Evolutionary conservation across 2,329 filamentous ascomycete species (phyloP).

Genomic region (Blumeriella jaapii): DNA sequence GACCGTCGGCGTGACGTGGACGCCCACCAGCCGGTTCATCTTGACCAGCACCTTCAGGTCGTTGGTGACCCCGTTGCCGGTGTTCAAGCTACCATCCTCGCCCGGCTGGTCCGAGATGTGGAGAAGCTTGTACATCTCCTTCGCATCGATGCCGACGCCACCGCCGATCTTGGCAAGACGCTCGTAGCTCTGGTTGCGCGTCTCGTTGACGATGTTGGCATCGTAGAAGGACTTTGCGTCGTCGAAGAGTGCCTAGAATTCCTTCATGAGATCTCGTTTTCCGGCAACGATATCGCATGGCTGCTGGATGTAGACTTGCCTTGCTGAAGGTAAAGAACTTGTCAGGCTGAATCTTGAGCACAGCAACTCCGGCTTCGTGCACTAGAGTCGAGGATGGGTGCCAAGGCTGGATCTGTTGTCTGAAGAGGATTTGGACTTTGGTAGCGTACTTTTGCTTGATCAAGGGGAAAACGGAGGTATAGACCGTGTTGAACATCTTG

Average conservation of each 20-base stretch:
- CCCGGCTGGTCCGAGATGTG: conserved; percentile 55
- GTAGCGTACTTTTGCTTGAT: conserved; percentile 47
- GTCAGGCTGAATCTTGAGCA: conserved; percentile 54
- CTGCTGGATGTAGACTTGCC: conserved; percentile 6
- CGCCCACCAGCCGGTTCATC: conserved; percentile 63
- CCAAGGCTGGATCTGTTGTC: conserved; percentile 90
- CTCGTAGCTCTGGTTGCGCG: conserved; percentile 71
- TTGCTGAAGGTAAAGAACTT: conserved; percentile 72
- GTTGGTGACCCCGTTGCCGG: conserved; percentile 70
- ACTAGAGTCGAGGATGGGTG: conserved; percentile 74
- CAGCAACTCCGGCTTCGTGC: conserved; percentile 76
- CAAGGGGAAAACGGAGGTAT: conserved; percentile 50
- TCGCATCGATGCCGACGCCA: conserved; percentile 57
- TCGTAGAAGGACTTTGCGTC: conserved; percentile 75
- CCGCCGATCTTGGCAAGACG: conserved; percentile 63
- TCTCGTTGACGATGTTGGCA: conserved; percentile 70
- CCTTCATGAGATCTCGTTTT: not conserved
- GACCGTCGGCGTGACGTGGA: conserved; percentile 87
- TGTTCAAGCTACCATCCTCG: conserved; percentile 59
- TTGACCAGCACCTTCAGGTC: conserved; percentile 79
- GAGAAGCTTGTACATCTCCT: conserved; percentile 57
- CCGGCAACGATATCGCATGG: not conserved
- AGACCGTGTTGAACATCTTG: conserved; percentile 64
- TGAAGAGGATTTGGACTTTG: conserved; percentile 66
- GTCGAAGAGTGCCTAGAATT: conserved; percentile 34